These are phyloP conservation scores for Guyanaporus albipodus DNA, from an alignment of 768 basidiomycete genomes.

Conservation along the genomic window DNA sequence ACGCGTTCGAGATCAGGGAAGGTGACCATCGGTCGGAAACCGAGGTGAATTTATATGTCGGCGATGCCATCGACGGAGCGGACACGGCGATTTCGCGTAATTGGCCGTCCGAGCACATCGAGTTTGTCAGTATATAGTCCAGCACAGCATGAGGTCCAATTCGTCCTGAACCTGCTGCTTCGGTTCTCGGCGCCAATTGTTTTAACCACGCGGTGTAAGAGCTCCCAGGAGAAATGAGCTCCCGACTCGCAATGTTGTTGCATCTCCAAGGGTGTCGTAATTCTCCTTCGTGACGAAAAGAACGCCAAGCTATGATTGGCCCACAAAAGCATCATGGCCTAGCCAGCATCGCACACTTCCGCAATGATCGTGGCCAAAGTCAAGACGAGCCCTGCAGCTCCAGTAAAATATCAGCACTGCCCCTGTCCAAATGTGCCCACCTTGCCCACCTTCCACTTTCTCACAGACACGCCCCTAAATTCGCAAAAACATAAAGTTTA, in stretches of 20 bases:
- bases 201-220: conserved; percentile 15
- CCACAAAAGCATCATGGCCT: conserved; percentile 5
- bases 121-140: conserved; percentile 1
- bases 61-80: conserved; percentile 19
- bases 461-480: conserved; percentile 2
- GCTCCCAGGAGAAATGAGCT: conserved; percentile 16
- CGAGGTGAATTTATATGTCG: conserved; percentile 26
- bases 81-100: conserved; percentile 24
- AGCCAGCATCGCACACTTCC: conserved; percentile 6
- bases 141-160: conserved; percentile 6
- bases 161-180: neutral
- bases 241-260: conserved; percentile 6
- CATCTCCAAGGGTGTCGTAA: conserved; percentile 3
- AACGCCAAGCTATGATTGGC: conserved; percentile 14
- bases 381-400: neutral
- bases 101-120: conserved; percentile 6
- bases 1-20: conserved; percentile 17
- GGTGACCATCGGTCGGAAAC: conserved; percentile 15
- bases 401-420: conserved; percentile 12
- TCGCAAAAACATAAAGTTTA: conserved; percentile 3
- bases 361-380: conserved; percentile 25
- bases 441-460: neutral
- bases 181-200: conserved; percentile 15
- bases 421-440: conserved; percentile 5
- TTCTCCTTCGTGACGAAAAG: conserved; percentile 9